These are phyloP conservation scores for Emmonsiellopsis sp. DNA, from an alignment of 2,329 filamentous ascomycete genomes.

Conservation along the genomic window DNA sequence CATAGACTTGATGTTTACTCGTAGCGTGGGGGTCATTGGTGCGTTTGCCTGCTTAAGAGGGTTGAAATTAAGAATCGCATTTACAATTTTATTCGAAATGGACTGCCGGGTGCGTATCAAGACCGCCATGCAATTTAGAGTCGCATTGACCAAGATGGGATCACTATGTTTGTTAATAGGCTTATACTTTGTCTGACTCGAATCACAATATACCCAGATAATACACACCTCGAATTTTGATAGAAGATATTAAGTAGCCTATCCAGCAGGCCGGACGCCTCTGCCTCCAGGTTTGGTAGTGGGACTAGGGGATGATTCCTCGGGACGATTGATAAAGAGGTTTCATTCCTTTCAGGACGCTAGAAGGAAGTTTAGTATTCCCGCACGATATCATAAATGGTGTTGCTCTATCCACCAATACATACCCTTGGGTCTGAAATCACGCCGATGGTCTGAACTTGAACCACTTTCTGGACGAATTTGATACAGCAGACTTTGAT, in stretches of 20 bases:
- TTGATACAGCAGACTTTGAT: constrained; percentile 94
- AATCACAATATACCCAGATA: constrained; percentile 2
- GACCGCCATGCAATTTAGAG: constrained; percentile 76
- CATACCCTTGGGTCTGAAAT: constrained; percentile 75
- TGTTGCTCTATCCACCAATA: constrained; percentile 10
- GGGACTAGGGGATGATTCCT: constrained; percentile 73
- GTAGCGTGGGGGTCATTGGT: constrained; percentile 67
- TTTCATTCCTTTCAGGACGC: constrained; percentile 68
- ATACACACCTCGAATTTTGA: constrained; percentile 68
- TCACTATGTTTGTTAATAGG: constrained; percentile 49
- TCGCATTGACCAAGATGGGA: constrained; percentile 79
- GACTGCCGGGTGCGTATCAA: constrained; percentile 73
- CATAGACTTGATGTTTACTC: constrained; percentile 83
- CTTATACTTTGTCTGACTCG: background rate
- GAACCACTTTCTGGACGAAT: constrained; percentile 86
- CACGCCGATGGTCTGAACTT: constrained; percentile 79
- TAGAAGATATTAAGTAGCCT: constrained; percentile 77
- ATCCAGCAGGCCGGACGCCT: constrained; percentile 83
- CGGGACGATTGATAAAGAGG: constrained; percentile 78
- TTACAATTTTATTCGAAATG: constrained; percentile 76
- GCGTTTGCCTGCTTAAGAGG: constrained; percentile 71
- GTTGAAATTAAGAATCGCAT: constrained; percentile 81
- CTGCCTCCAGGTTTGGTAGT: constrained; percentile 75
- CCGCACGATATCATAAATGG: background rate
- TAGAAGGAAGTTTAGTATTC: constrained; percentile 33